Evolutionary conservation across 2,329 filamentous ascomycete genomes (phyloP).

Genomic region (Exserohilum turcica): DNA sequence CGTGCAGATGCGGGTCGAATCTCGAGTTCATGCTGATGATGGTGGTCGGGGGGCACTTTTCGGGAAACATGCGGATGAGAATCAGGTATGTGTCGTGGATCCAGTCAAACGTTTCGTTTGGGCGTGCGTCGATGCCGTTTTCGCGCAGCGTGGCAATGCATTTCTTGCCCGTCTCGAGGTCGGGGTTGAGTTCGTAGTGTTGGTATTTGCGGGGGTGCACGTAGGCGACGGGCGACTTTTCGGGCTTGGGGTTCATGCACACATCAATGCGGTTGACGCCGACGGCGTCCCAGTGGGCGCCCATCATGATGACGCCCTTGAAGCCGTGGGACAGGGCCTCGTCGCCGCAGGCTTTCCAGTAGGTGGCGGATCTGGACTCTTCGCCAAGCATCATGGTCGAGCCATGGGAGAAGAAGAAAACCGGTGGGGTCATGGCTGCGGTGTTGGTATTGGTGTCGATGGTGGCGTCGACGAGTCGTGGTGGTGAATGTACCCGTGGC

Average conservation of each 20-base stretch:
- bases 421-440: constrained; percentile 53
- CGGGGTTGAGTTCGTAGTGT: constrained; percentile 65
- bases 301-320: constrained; percentile 70
- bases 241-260: constrained; percentile 63
- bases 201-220: constrained; percentile 69
- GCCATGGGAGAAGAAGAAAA: constrained; percentile 72
- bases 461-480: too few species aligned
- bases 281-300: constrained; percentile 68
- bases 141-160: constrained; percentile 58
- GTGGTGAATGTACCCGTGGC: neutral
- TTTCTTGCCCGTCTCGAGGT: constrained; percentile 58
- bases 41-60: constrained; percentile 67
- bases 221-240: constrained; percentile 68
- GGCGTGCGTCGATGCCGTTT: constrained; percentile 60
- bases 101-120: constrained; percentile 67
- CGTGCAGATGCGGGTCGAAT: constrained; percentile 62
- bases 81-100: constrained; percentile 75
- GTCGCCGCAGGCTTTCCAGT: constrained; percentile 70
- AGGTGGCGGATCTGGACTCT: constrained; percentile 63
- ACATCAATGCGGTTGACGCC: constrained; percentile 63
- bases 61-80: constrained; percentile 71
- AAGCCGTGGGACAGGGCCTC: constrained; percentile 64
- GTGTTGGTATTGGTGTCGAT: neutral
- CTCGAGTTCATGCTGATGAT: constrained; percentile 61
- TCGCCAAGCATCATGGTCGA: constrained; percentile 75